A percentile compares a stretch with the other conserved stretches of the same genome.
Conservation (phyloP, 768 basidiomycete species). For the Tricholoma saponaceum region DNA sequence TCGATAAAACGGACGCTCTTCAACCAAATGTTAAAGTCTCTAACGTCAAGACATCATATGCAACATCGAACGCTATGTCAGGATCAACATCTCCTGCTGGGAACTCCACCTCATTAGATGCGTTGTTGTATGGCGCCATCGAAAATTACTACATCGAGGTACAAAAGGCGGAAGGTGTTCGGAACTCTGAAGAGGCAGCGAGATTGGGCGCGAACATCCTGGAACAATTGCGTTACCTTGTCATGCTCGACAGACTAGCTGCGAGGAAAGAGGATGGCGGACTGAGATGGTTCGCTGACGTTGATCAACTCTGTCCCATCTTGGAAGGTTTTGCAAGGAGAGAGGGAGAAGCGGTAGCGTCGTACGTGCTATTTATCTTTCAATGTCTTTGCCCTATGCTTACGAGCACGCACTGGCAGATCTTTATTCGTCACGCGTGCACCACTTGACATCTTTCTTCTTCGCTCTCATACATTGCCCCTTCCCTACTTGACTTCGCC, state of each 20-base stretch:
- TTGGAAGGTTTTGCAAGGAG: slow-evolving; percentile 45
- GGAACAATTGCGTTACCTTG: slow-evolving; percentile 62
- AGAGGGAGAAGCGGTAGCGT: slow-evolving; percentile 51
- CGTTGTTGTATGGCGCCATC: slow-evolving; percentile 54
- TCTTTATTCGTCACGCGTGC: slow-evolving; percentile 34
- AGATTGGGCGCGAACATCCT: slow-evolving; percentile 43
- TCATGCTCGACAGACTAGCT: slow-evolving; percentile 69
- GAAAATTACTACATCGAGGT: slow-evolving; percentile 57
- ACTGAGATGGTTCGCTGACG: slow-evolving; percentile 71
- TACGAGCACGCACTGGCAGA: slow-evolving; percentile 25
- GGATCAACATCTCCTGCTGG: slow-evolving; percentile 36
- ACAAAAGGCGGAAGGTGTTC: slow-evolving; percentile 46
- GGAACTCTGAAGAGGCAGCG: slow-evolving; percentile 52
- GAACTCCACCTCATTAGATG: slow-evolving; percentile 56
- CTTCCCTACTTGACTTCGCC: slow-evolving; percentile 69
- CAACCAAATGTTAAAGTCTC: slow-evolving; percentile 41
- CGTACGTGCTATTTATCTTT: slow-evolving; percentile 36
- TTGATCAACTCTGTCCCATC: slow-evolving; percentile 48
- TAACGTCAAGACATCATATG: slow-evolving; percentile 72
- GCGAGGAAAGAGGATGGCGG: slow-evolving; percentile 56
- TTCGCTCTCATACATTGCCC: slow-evolving; percentile 62
- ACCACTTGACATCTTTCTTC: slow-evolving; percentile 70
- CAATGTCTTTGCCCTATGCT: background rate
- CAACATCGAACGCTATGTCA: slow-evolving; percentile 41
- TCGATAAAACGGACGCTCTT: slow-evolving; percentile 34